These are phyloP conservation scores for Truncatella angustata DNA, from an alignment of 2,329 filamentous ascomycete species.

Conservation along the genomic window DNA sequence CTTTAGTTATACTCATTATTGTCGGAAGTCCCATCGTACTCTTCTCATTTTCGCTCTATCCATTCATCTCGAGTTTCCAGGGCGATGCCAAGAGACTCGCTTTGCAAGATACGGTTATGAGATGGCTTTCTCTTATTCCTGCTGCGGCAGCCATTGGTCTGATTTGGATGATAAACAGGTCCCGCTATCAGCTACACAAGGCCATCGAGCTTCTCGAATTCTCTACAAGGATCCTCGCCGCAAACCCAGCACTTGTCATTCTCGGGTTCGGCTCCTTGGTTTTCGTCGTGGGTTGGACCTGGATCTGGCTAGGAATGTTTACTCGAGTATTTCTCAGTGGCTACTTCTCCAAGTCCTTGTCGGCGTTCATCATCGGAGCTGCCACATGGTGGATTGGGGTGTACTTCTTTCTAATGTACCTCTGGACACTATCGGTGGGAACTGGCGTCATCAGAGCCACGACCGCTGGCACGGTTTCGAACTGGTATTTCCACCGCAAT, in stretches of 20 bases:
- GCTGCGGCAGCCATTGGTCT: constrained; percentile 71
- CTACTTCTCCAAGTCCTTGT: constrained; percentile 64
- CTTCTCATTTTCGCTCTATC: constrained; percentile 86
- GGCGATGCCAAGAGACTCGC: constrained; percentile 64
- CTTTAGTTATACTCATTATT: constrained; percentile 77
- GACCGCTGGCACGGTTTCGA: constrained; percentile 90
- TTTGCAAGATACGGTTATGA: constrained; percentile 85
- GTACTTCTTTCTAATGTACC: constrained; percentile 89
- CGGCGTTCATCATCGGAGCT: constrained; percentile 74
- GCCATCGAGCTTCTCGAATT: constrained; percentile 91
- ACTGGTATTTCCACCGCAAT: constrained; percentile 98
- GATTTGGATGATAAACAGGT: constrained; percentile 79
- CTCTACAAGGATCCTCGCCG: constrained; percentile 79
- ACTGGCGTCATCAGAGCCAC: constrained; percentile 87
- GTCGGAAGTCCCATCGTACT: constrained; percentile 83
- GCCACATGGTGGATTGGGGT: constrained; percentile 95
- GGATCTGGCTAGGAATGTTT: constrained; percentile 97
- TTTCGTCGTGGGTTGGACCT: constrained; percentile 83
- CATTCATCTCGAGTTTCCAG: constrained; percentile 85
- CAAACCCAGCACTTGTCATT: constrained; percentile 77
- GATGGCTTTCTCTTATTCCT: constrained; percentile 79
- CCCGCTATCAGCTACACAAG: constrained; percentile 75
- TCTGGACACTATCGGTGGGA: constrained; percentile 89
- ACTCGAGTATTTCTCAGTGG: constrained; percentile 93
- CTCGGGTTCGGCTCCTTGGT: constrained; percentile 79